Evolutionary conservation across 208 protist genomes (phyloP).

Genomic region (Paratrypanosoma confusum): DNA sequence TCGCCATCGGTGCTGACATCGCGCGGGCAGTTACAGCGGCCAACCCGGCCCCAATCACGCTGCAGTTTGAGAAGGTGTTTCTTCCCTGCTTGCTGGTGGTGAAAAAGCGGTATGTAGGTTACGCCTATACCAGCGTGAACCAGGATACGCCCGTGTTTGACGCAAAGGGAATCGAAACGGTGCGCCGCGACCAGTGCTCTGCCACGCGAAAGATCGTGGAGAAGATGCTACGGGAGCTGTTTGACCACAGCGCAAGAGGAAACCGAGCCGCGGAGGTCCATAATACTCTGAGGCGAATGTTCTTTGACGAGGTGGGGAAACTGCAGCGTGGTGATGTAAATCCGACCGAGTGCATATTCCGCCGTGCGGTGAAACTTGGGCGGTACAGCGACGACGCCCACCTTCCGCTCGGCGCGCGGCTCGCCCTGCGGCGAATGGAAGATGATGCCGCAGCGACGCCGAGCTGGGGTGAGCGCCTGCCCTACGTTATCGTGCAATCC

Average conservation of each 20-base stretch:
- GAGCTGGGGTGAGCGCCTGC: constrained; percentile 67
- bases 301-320: constrained; percentile 26
- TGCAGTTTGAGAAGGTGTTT: constrained; percentile 99
- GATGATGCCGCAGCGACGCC: constrained; percentile 39
- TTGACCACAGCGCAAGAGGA: constrained; percentile 21
- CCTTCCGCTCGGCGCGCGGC: constrained; percentile 48
- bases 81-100: constrained; percentile 99
- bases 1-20: constrained; percentile 57
- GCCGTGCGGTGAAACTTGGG: constrained; percentile 61
- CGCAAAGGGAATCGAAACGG: constrained; percentile 97
- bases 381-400: constrained; percentile 44
- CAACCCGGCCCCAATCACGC: constrained; percentile 91
- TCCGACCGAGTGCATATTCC: constrained; percentile 58
- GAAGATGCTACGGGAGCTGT: constrained; percentile 35
- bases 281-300: constrained; percentile 21
- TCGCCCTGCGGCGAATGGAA: constrained; percentile 50
- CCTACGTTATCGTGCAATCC: constrained; percentile 53
- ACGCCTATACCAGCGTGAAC: constrained; percentile 93
- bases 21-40: constrained; percentile 88
- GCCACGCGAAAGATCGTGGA: constrained; percentile 30
- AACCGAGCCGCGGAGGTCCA: constrained; percentile 64
- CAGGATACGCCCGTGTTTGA: constrained; percentile 95
- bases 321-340: constrained; percentile 38
- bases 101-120: constrained; percentile 99
- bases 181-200: constrained; percentile 98